A percentile compares a stretch with the other conserved stretches of the same genome.
Conservation (phyloP, 2,329 filamentous ascomycete species). For the Diaporthe eres region DNA sequence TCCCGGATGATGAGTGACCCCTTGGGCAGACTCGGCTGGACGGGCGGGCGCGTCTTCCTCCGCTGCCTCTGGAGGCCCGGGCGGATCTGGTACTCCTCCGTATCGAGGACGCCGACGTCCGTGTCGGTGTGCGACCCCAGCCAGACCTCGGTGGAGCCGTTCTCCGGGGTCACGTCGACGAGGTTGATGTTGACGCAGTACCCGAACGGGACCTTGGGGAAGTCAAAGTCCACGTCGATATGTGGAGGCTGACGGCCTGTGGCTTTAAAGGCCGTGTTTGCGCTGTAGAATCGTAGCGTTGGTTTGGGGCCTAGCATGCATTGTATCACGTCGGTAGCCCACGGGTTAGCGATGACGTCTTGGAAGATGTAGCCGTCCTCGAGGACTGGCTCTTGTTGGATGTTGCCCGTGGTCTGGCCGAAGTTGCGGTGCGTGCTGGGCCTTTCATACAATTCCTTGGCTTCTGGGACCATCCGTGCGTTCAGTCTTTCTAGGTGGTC, state of each 20-base stretch:
- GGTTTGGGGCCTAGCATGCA: slow-evolving; percentile 56
- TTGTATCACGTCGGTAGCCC: slow-evolving; percentile 52
- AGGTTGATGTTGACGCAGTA: slow-evolving; percentile 63
- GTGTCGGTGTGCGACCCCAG: slow-evolving; percentile 61
- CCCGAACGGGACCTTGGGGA: slow-evolving; percentile 62
- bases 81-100: slow-evolving; percentile 47
- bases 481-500: slow-evolving; percentile 53
- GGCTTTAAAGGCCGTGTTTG: slow-evolving; percentile 57
- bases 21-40: slow-evolving; percentile 58
- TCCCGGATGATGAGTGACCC: slow-evolving; percentile 62
- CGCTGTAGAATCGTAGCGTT: slow-evolving; percentile 54
- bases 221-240: slow-evolving; percentile 60
- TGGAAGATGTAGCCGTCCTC: slow-evolving; percentile 43
- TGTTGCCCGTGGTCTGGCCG: slow-evolving; percentile 39
- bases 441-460: slow-evolving; percentile 46
- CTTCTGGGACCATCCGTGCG: slow-evolving; percentile 53
- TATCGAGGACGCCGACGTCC: slow-evolving; percentile 48
- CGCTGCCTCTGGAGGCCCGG: slow-evolving; percentile 50
- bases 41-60: slow-evolving; percentile 50
- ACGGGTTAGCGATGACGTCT: slow-evolving; percentile 48
- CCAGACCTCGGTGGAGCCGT: slow-evolving; percentile 66
- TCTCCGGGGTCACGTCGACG: slow-evolving; percentile 58
- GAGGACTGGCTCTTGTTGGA: slow-evolving; percentile 44
- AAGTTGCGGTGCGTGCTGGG: slow-evolving; percentile 42
- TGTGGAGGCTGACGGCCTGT: slow-evolving; percentile 56